Evolutionary conservation across 1,139 yeast species (phyloP), one percentile per base, ranked within the genome.

Genomic region (Entelexis paramagnoliae): DNA sequence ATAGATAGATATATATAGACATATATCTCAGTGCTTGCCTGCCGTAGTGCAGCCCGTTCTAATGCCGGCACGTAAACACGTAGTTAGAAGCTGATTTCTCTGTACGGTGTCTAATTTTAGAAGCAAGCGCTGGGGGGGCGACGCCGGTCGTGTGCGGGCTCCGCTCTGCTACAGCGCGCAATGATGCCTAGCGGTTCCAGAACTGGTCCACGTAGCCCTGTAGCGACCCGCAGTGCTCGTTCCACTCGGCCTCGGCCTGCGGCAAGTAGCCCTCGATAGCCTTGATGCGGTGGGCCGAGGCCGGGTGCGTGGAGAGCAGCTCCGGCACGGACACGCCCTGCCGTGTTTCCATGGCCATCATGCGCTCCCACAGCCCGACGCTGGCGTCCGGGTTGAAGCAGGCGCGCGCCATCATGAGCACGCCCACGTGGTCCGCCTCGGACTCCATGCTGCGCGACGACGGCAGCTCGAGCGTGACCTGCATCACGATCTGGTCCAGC

Each of bases 381-480:
- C 96, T 83, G 60, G 81, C 84, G 13, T 68, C 67, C 4, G 95
- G 87, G 59, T 88, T 70, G 66, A 75, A 91, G 64, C 99, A 93
- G 42, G 95, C 95, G 55, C 80, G 72, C 2, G 96, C 80, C 95
- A 91, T 84, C 59, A 89, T 73, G 78, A 87, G 84, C 56, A 93
- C 72, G 0, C 99, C 99, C 39, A 91, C 89, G 61, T 81, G 81
- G 65, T 91, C 98, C 0, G 98, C 98, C 65, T 91, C 98, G 0
- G 88, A 77, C 67, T 91, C 99, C 95, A 86, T 86, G 58, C 79
- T 87, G 61, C 98, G 73, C 1, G 94, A 83, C 0, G 94, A 85
- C 0, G 96, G 96, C 76, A 83, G 77, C 58, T 79, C 77, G 46
- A 89, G 66, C 29, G 81, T 66, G 0, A 88, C 75, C 30, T 75